A percentile compares a stretch with the other conserved stretches of the same genome.
phyloP scores from a whole-genome alignment of 2,329 filamentous ascomycete species.

The Verticillium dahliae region DNA sequence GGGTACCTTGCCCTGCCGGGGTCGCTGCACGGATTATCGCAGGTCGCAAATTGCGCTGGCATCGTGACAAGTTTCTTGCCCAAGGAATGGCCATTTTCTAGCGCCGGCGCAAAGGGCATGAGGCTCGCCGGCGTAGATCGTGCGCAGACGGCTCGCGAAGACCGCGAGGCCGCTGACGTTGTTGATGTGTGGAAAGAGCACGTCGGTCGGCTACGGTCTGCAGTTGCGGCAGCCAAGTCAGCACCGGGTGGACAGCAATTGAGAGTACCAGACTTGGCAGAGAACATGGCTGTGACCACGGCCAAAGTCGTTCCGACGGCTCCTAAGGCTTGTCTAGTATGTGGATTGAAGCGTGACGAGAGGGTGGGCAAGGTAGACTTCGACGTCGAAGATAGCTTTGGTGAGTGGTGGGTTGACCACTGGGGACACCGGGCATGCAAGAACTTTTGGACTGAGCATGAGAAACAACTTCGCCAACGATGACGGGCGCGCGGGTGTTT shows the following conservation, averaged over 20 bases:
- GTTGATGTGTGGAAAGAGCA: constrained; percentile 68
- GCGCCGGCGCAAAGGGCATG: constrained; percentile 75
- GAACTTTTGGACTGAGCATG: constrained; percentile 80
- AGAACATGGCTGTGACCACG: constrained; percentile 60
- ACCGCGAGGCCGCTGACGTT: constrained; percentile 76
- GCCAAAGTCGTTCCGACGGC: constrained; percentile 70
- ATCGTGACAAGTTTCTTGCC: constrained; percentile 75
- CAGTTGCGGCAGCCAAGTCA: constrained; percentile 60
- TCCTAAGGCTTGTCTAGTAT: constrained; percentile 72
- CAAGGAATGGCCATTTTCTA: constrained; percentile 84
- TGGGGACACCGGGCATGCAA: constrained; percentile 76
- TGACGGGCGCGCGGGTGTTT: constrained; percentile 23
- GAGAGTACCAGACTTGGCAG: constrained; percentile 63
- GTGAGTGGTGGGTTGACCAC: constrained; percentile 93
- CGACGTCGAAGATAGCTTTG: constrained; percentile 81
- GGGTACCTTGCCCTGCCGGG: constrained; percentile 53
- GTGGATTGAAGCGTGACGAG: constrained; percentile 84
- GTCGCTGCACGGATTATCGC: constrained; percentile 77
- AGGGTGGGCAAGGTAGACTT: constrained; percentile 69
- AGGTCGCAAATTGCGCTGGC: constrained; percentile 83
- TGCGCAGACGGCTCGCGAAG: constrained; percentile 73
- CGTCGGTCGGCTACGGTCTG: constrained; percentile 66
- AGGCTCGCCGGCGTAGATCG: constrained; percentile 84
- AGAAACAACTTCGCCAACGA: constrained; percentile 60
- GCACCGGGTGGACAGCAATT: constrained; percentile 29